Evolutionary conservation across 768 basidiomycete genomes (phyloP).

Genomic region (Suillus sp.): DNA sequence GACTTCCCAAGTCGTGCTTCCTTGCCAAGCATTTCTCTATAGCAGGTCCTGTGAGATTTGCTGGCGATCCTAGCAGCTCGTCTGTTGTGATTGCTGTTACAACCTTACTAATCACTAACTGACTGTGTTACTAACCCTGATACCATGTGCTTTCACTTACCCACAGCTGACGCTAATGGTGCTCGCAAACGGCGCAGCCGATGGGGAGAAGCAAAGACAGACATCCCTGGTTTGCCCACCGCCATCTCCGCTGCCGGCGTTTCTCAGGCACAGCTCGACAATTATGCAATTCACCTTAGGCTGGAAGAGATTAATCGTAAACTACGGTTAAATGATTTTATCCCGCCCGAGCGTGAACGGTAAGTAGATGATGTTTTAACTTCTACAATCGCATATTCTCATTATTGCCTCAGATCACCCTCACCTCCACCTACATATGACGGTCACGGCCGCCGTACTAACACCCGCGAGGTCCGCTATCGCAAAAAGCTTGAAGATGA

Average conservation of each 20-base stretch:
- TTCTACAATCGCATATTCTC: neutral
- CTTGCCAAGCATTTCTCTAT: constrained; percentile 27
- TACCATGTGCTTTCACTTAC: constrained; percentile 42
- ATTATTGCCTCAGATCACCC: constrained; percentile 63
- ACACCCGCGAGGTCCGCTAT: constrained; percentile 98
- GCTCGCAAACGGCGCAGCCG: constrained; percentile 95
- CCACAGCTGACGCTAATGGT: constrained; percentile 76
- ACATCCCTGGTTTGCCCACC: constrained; percentile 91
- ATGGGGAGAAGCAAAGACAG: constrained; percentile 93
- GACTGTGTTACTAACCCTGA: constrained; percentile 56
- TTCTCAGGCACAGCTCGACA: constrained; percentile 94
- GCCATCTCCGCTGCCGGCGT: constrained; percentile 93
- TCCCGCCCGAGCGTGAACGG: constrained; percentile 95
- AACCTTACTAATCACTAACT: constrained; percentile 40
- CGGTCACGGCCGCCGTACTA: constrained; percentile 94
- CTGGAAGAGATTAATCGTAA: constrained; percentile 98
- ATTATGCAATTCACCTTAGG: constrained; percentile 94
- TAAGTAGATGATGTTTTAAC: constrained; percentile 32
- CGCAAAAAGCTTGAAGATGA: constrained; percentile 93
- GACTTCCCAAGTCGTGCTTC: constrained; percentile 40
- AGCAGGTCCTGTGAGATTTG: constrained; percentile 10
- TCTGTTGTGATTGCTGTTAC: constrained; percentile 21
- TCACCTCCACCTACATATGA: constrained; percentile 99
- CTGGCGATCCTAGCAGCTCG: constrained; percentile 5
- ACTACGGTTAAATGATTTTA: constrained; percentile 88